These are phyloP conservation scores for Fraxinus pennsylvanica DNA, from an alignment of 257 asterid genomes.

Conservation along the genomic window DNA sequence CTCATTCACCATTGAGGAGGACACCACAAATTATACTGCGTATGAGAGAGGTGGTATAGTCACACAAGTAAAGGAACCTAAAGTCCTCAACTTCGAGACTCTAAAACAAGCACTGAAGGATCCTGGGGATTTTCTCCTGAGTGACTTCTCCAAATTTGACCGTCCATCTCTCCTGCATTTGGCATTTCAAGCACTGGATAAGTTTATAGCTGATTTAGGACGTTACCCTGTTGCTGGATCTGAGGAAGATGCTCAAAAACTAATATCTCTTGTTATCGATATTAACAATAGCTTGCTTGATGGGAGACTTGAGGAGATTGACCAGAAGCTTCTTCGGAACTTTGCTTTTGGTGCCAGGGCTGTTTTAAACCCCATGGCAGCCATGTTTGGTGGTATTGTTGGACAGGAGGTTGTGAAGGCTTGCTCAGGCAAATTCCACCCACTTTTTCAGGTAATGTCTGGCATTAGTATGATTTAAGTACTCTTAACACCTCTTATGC, in stretches of 20 bases:
- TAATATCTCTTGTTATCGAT: slow-evolving; percentile 25
- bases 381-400: slow-evolving; percentile 61
- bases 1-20: slow-evolving; percentile 47
- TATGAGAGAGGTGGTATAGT: slow-evolving; percentile 55
- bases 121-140: slow-evolving; percentile 53
- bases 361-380: slow-evolving; percentile 56
- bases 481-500: no score
- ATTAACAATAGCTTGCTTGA: slow-evolving; percentile 33
- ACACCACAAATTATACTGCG: slow-evolving; percentile 34
- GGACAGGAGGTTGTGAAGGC: slow-evolving; percentile 62
- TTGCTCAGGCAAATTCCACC: slow-evolving; percentile 59
- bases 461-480: no score
- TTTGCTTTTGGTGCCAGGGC: slow-evolving; percentile 53
- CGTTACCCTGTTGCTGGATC: slow-evolving; percentile 52
- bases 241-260: slow-evolving; percentile 45
- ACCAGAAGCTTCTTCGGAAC: slow-evolving; percentile 35
- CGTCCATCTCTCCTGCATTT: slow-evolving; percentile 51
- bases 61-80: slow-evolving; percentile 50
- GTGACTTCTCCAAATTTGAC: slow-evolving; percentile 52
- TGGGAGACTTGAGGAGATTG: slow-evolving; percentile 39
- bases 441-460: slow-evolving; percentile 43
- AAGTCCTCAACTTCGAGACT: slow-evolving; percentile 45
- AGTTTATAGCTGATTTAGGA: slow-evolving; percentile 34
- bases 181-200: slow-evolving; percentile 54
- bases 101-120: slow-evolving; percentile 41